Evolutionary conservation across 441 rosid genomes (phyloP).

Genomic region (Arabidopsis lyrata): DNA sequence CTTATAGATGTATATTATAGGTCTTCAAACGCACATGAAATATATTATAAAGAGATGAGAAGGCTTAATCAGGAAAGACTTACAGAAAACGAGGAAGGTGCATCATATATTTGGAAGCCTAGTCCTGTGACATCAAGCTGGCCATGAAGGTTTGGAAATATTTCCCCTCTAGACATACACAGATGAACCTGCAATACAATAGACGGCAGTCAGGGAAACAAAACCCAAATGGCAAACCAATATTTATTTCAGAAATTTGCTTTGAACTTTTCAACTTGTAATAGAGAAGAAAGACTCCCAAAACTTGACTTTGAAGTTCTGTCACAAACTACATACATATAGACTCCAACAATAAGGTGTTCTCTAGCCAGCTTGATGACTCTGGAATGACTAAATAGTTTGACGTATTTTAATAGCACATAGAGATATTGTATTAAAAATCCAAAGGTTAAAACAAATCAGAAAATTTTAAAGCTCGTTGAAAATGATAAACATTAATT

Average conservation of each 20-base stretch:
- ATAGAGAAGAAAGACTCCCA: conserved; percentile 22
- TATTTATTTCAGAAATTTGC: conserved; percentile 13
- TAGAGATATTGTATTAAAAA: conserved; percentile 15
- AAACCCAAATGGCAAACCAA: conserved; percentile 19
- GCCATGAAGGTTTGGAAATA: conserved; percentile 96
- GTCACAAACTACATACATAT: conserved; percentile 13
- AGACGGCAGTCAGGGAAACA: conserved; percentile 29
- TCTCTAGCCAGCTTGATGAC: conserved; percentile 20
- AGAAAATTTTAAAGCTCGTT: too few species aligned
- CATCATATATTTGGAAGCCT: conserved; percentile 87
- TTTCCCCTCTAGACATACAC: conserved; percentile 97
- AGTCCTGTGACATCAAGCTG: conserved; percentile 92
- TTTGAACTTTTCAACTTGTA: conserved; percentile 22
- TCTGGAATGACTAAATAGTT: conserved; percentile 20
- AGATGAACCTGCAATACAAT: conserved; percentile 76
- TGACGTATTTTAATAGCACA: background rate
- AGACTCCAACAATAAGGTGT: conserved; percentile 26
- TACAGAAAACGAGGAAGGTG: conserved; percentile 94
- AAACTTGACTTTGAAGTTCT: conserved; percentile 15
- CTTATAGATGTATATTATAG: conserved; percentile 4
- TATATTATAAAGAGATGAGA: conserved; percentile 27
- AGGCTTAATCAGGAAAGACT: conserved; percentile 54
- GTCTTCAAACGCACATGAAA: conserved; percentile 18
- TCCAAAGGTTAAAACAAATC: too few species aligned
- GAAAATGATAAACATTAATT: conserved; percentile 18